Evolutionary conservation across 495 filamentous ascomycete species (phyloP).

Genomic region (Penicillium psychrofluorescens): DNA sequence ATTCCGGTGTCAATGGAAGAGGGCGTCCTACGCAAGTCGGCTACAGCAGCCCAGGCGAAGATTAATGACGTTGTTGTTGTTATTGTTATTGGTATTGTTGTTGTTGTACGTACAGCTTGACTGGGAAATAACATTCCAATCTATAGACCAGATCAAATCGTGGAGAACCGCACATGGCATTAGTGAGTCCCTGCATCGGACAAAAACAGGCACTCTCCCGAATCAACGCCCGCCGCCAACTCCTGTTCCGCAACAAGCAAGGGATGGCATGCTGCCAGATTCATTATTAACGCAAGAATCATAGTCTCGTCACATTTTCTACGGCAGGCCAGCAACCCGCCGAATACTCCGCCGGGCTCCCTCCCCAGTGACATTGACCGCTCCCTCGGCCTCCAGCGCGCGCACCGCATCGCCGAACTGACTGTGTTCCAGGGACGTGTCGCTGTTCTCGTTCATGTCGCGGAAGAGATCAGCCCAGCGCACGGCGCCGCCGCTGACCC

Average conservation of each 20-base stretch:
- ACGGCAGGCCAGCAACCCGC: slow-evolving; percentile 34
- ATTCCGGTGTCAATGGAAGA: no score
- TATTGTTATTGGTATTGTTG: no score
- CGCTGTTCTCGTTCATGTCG: slow-evolving; percentile 66
- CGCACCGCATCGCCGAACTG: slow-evolving; percentile 80
- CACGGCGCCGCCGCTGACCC: slow-evolving; percentile 53
- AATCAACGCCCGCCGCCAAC: no score
- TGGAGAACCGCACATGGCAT: no score
- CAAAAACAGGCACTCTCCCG: no score
- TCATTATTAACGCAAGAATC: slow-evolving; percentile 12
- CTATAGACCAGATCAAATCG: no score
- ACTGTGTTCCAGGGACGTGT: slow-evolving; percentile 59
- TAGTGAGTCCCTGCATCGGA: no score
- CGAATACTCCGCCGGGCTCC: slow-evolving; percentile 76
- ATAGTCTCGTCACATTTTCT: slow-evolving; percentile 1
- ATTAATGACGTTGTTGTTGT: no score
- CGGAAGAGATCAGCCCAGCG: slow-evolving; percentile 70
- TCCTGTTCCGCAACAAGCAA: neutral
- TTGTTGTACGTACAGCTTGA: no score
- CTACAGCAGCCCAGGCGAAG: no score
- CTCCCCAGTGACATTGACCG: slow-evolving; percentile 75
- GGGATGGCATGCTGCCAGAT: slow-evolving; percentile 10
- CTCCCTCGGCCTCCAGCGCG: slow-evolving; percentile 75
- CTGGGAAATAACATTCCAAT: no score
- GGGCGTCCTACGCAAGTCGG: no score